Conservation (phyloP, 805 yeast genomes). For the Spathaspora girioi region DNA sequence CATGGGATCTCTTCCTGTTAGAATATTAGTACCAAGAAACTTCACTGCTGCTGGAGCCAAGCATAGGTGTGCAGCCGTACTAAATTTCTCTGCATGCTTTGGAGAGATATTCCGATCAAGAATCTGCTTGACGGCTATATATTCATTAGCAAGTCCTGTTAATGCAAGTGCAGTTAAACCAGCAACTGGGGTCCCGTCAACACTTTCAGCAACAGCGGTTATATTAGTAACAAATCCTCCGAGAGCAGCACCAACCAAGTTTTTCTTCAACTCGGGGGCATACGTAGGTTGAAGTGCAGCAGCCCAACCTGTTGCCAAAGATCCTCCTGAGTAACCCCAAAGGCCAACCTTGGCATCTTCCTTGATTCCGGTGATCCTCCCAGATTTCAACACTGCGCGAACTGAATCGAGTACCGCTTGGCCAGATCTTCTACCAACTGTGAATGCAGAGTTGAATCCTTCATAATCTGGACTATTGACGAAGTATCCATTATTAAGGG, state of each 20-base stretch:
- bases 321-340: constrained; percentile 41
- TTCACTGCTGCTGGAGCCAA: constrained; percentile 2
- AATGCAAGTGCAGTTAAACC: constrained; percentile 29
- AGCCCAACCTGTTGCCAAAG: constrained; percentile 37
- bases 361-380: too few relatives aligned
- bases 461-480: too few relatives aligned
- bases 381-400: too few relatives aligned
- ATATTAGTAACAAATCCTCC: constrained; percentile 38
- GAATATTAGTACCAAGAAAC: constrained; percentile 6
- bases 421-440: too few relatives aligned
- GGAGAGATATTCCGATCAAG: neutral
- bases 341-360: too few relatives aligned
- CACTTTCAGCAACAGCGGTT: constrained; percentile 20
- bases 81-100: neutral
- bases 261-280: constrained; percentile 27
- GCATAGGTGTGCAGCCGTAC: constrained; percentile 4
- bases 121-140: constrained; percentile 15
- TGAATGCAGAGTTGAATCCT: too few relatives aligned
- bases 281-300: constrained; percentile 32
- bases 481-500: constrained; percentile 16
- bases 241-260: constrained; percentile 27
- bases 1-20: constrained; percentile 11
- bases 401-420: too few relatives aligned
- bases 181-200: constrained; percentile 23
- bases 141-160: constrained; percentile 27